Conservation (phyloP, 306 rosid genomes). For the Trifolium subterraneum region DNA sequence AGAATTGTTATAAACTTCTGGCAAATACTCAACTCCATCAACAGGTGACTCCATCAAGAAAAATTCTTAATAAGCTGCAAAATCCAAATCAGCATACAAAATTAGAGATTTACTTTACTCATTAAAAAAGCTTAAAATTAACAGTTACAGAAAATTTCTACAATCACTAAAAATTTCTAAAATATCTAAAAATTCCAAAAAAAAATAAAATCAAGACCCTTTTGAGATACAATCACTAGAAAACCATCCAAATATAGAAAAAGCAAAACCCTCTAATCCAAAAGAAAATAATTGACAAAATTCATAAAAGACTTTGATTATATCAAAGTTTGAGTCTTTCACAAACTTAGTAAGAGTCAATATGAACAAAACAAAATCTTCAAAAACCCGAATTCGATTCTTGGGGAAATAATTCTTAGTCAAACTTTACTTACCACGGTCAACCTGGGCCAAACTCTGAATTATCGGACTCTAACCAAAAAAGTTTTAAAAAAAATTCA, state of each 20-base stretch:
- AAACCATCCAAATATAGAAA: slow-evolving; percentile 16
- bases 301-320: neutral
- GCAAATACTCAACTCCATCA: slow-evolving; percentile 54
- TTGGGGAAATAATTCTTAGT: too few relatives aligned
- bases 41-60: slow-evolving; percentile 64
- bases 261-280: slow-evolving; percentile 12
- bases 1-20: slow-evolving; percentile 59
- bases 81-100: slow-evolving; percentile 50
- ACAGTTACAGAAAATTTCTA: slow-evolving; percentile 49
- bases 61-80: slow-evolving; percentile 44
- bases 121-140: slow-evolving; percentile 32
- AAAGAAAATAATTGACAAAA: slow-evolving; percentile 25
- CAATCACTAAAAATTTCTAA: slow-evolving; percentile 3
- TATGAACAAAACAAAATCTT: slow-evolving; percentile 16
- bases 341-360: slow-evolving; percentile 38
- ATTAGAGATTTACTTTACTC: slow-evolving; percentile 37
- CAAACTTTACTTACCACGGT: too few relatives aligned
- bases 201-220: slow-evolving; percentile 25
- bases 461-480: too few relatives aligned
- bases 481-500: too few relatives aligned
- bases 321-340: slow-evolving; percentile 23
- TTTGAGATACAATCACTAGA: slow-evolving; percentile 35
- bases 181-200: neutral
- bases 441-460: too few relatives aligned
- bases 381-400: too few relatives aligned